Base-by-base conservation (phyloP, 192 early-diverging fungal species). In the Diversispora eburnea region DNA sequence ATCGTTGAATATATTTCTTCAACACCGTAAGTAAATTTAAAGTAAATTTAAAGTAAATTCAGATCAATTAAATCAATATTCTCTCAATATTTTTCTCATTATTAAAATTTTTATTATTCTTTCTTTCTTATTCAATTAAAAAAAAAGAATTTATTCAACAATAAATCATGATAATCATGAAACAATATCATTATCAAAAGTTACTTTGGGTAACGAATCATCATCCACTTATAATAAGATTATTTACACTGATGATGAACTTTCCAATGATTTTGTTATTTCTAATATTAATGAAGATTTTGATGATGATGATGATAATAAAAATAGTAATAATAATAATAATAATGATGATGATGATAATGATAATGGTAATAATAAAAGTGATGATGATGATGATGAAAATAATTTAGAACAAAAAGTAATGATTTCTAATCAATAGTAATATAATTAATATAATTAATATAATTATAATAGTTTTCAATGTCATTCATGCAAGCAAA, bases 1-100 rank as follows among this genome's bases (percentile, higher is more conserved):
- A 67, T 67, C 13, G 47, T 51, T 33, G 66, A 67, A 67, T 67
- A 51, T 12, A 15, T 67, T 33, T 22, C 13, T 13, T 67, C 48
- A 46, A 25, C 9, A 2, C 13, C 48, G 66, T 67, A 67, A 25
- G 66, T 48, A 33, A 5, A 3, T 52, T 52, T 4, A 52, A 9
- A 15, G 17, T 52, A 3, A 52, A 52, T 1, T 52, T n/a, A n/a
- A 67, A 25, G 66, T 48, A 33, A 33, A 33, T 33, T 33, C 25
- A 2, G 2, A 54, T 54, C 13, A 51, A 12, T 1, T 17, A 3
- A 52, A 10, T 52, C 17, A 52, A 52, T 52, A 52, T 51, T 51
- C 8, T 51, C n/a, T 54, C 12, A 3, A 54, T 17, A 54, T 54
- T n/a, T n/a, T n/a, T 12, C 8, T 54, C 4, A 54, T 54, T 15